These are phyloP conservation scores for Macaranga tanarius DNA, from an alignment of 441 rosid genomes.

Conservation along the genomic window DNA sequence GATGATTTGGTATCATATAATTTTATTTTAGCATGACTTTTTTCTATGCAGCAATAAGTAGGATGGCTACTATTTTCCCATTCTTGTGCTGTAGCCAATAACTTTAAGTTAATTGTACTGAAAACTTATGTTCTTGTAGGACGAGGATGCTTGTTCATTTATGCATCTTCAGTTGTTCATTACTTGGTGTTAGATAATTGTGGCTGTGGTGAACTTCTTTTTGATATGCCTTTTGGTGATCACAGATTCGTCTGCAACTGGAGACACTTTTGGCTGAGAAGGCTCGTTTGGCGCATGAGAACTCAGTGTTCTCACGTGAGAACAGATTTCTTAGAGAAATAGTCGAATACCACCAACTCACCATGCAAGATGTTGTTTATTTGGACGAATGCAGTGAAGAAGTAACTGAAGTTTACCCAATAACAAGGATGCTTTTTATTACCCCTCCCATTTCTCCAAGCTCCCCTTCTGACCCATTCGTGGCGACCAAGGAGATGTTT, in stretches of 20 bases:
- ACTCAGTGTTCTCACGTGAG: conserved; percentile 71
- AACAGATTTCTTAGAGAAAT: conserved; percentile 86
- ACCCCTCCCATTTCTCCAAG: conserved; percentile 55
- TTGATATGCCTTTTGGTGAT: conserved; percentile 6
- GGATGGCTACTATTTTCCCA: neutral
- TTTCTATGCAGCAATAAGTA: neutral
- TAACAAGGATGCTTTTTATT: conserved; percentile 43
- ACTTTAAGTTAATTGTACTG: neutral
- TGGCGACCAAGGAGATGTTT: conserved; percentile 31
- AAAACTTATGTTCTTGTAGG: neutral
- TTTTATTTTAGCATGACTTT: neutral
- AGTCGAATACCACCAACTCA: conserved; percentile 89
- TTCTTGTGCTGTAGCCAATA: neutral
- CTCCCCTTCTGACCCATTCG: conserved; percentile 37
- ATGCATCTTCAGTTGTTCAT: neutral
- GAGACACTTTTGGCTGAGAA: conserved; percentile 92
- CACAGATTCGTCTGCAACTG: conserved; percentile 85
- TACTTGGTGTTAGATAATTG: neutral
- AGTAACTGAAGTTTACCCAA: conserved; percentile 70
- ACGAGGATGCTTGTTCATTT: conserved; percentile 1
- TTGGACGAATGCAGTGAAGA: conserved; percentile 77
- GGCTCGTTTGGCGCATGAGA: conserved; percentile 86
- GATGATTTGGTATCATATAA: conserved; percentile 71
- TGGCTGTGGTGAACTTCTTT: neutral
- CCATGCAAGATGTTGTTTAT: conserved; percentile 88